Evolutionary conservation across 2,329 filamentous ascomycete species (phyloP).

Genomic region (Stachybotrys chlorohalonatus): DNA sequence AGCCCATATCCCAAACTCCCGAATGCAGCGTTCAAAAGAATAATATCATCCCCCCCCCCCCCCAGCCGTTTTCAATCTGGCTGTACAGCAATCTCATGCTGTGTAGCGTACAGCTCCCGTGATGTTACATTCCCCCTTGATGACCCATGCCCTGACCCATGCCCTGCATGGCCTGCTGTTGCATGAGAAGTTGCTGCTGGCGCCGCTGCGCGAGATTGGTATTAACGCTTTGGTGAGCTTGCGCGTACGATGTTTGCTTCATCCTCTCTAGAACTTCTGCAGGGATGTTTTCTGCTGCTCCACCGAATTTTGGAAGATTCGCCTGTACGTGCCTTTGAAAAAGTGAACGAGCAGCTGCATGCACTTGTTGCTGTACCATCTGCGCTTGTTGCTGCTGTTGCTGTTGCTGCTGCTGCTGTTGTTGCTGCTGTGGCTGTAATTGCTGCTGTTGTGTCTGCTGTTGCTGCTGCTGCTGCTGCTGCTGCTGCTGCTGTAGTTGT

Average conservation of each 20-base stretch:
- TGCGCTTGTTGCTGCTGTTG: conserved; percentile 21
- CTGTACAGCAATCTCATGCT: neutral
- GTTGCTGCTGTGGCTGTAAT: conserved; percentile 18
- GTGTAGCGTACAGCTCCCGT: neutral
- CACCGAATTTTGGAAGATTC: neutral
- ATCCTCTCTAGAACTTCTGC: conserved; percentile 34
- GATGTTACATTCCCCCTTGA: conserved; percentile 36
- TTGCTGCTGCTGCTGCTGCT: conserved; percentile 18
- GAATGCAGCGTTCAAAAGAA: neutral
- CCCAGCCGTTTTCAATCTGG: neutral
- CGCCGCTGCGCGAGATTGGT: conserved; percentile 21
- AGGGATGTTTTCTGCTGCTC: conserved; percentile 31
- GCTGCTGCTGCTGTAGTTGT: conserved; percentile 22
- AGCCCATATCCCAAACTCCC: neutral
- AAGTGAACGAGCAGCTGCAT: conserved; percentile 22
- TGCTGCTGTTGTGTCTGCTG: conserved; percentile 23
- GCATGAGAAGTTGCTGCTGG: conserved; percentile 25
- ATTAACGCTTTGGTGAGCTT: conserved; percentile 27
- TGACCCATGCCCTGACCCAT: conserved; percentile 47
- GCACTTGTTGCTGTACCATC: conserved; percentile 23
- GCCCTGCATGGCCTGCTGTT: conserved; percentile 24
- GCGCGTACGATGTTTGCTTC: conserved; percentile 29
- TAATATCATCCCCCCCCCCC: neutral
- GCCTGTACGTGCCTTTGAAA: conserved; percentile 19
- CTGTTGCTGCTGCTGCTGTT: conserved; percentile 19